Evolutionary conservation across 2,329 filamentous ascomycete species (phyloP).

Genomic region (Setomelanomma holmii): DNA sequence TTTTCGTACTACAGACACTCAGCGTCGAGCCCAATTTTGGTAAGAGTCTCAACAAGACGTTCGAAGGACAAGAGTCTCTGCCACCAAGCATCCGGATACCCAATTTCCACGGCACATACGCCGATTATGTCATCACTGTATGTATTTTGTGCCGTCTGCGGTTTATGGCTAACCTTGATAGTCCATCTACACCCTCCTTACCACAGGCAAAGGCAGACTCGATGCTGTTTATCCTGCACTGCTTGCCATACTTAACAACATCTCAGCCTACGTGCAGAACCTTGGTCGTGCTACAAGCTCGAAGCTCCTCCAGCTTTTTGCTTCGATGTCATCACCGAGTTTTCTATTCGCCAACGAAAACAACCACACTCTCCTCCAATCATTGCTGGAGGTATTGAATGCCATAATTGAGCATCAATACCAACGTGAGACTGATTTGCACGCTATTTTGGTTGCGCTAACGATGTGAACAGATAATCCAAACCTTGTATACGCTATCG

Average conservation of each 20-base stretch:
- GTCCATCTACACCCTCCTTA: conserved; percentile 92
- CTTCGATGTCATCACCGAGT: conserved; percentile 90
- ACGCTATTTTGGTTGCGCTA: background rate
- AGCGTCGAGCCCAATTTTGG: conserved; percentile 94
- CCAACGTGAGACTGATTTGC: conserved; percentile 61
- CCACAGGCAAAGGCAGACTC: conserved; percentile 86
- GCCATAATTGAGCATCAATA: conserved; percentile 90
- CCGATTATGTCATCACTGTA: conserved; percentile 90
- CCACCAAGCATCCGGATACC: conserved; percentile 81
- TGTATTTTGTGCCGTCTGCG: conserved; percentile 35
- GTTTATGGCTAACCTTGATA: conserved; percentile 49
- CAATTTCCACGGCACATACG: conserved; percentile 88
- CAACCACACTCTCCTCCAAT: conserved; percentile 82
- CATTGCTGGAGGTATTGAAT: conserved; percentile 87
- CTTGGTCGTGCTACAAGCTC: conserved; percentile 77
- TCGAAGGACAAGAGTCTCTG: conserved; percentile 87
- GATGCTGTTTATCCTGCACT: conserved; percentile 92
- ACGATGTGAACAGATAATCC: conserved; percentile 69
- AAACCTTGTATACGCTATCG: conserved; percentile 78
- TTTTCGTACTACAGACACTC: conserved; percentile 94
- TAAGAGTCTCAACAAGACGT: conserved; percentile 84
- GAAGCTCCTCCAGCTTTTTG: conserved; percentile 86
- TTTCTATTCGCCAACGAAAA: conserved; percentile 92
- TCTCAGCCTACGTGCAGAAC: conserved; percentile 82
- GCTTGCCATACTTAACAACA: conserved; percentile 90